Evolutionary conservation across 176 grass and related monocot genomes (phyloP).

Genomic region (Carex parvula): DNA sequence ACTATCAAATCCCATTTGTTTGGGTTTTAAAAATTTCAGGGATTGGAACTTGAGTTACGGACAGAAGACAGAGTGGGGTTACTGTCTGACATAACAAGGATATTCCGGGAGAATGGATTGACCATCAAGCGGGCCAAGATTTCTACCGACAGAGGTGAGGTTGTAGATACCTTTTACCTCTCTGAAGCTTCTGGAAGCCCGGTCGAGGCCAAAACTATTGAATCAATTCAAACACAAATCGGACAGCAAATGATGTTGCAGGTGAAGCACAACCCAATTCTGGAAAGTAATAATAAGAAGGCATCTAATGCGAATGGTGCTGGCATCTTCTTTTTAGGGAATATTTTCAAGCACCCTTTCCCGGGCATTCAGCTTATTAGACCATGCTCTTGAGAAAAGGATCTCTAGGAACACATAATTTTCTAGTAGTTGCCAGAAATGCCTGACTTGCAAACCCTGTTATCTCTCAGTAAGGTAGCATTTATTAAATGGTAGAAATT

Average conservation of each 20-base stretch:
- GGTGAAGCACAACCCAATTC: conserved; percentile 67
- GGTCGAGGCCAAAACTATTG: conserved; percentile 64
- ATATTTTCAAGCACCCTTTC: conserved; percentile 66
- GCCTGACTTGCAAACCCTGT: neutral
- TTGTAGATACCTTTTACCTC: conserved; percentile 72
- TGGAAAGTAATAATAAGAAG: neutral
- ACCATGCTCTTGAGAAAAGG: conserved; percentile 38
- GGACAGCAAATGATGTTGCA: conserved; percentile 42
- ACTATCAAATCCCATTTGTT: neutral
- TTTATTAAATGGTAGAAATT: neutral
- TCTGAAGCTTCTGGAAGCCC: conserved; percentile 53
- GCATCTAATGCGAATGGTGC: neutral
- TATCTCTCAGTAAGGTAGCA: neutral
- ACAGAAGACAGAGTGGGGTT: conserved; percentile 47
- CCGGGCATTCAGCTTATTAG: conserved; percentile 55
- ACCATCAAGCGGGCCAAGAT: conserved; percentile 75
- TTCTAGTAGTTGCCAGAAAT: neutral
- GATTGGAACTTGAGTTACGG: conserved; percentile 66
- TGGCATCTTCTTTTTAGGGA: conserved; percentile 62
- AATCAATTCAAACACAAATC: conserved; percentile 50
- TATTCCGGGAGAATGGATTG: conserved; percentile 86
- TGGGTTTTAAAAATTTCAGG: conserved; percentile 18
- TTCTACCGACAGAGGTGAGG: conserved; percentile 46
- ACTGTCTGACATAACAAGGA: conserved; percentile 71
- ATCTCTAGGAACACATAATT: neutral